These are phyloP conservation scores for Diutina catenulata DNA, from an alignment of 1,139 yeast genomes.

Conservation along the genomic window DNA sequence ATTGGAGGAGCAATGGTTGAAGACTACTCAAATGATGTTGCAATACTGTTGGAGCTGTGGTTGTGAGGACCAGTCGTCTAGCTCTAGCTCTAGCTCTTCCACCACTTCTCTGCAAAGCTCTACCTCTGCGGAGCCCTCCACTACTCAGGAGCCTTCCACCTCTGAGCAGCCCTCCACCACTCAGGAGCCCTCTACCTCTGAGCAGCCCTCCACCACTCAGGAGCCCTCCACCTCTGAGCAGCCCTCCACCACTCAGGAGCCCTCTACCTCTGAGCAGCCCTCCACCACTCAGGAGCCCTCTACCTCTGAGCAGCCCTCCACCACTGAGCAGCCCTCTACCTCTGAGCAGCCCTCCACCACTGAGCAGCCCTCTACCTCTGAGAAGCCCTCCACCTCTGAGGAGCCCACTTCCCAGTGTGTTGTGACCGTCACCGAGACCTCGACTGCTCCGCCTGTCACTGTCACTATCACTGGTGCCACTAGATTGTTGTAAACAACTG, in stretches of 20 bases:
- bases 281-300: neutral
- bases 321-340: neutral
- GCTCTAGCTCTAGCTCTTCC: constrained; percentile 1
- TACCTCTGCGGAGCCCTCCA: neutral
- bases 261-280: neutral
- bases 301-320: neutral
- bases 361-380: neutral
- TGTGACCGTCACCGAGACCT: constrained; percentile 1
- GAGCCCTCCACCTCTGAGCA: neutral
- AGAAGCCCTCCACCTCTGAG: neutral
- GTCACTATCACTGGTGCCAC: no score
- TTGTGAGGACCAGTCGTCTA: neutral
- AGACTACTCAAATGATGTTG: neutral
- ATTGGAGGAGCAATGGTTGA: neutral
- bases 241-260: neutral
- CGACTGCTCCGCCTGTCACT: constrained; percentile 2
- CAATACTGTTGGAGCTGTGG: constrained; percentile 5
- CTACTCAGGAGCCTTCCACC: neutral
- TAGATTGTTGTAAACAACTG: no score
- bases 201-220: neutral
- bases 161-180: neutral
- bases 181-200: neutral
- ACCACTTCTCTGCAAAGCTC: neutral
- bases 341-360: neutral
- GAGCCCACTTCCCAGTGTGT: constrained; percentile 1